phyloP scores from a whole-genome alignment of 768 basidiomycete species.

The Serendipita sp. region DNA sequence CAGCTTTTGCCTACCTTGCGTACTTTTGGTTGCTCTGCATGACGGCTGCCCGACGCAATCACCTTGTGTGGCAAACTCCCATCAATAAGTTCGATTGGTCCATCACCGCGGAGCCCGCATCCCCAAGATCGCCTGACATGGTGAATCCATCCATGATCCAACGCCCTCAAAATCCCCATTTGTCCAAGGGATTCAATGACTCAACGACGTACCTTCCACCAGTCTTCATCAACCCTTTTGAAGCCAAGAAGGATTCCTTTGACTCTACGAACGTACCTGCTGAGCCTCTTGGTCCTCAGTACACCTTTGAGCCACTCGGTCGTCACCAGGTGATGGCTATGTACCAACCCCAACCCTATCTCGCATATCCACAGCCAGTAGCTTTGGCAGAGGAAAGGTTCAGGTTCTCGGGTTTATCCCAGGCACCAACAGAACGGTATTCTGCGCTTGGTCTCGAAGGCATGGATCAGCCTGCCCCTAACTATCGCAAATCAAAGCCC shows the following conservation, averaged over 20 bases:
- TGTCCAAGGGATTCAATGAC: neutral
- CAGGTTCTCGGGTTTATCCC: neutral
- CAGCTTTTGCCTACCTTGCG: neutral
- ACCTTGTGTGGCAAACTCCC: neutral
- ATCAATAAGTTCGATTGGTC: constrained; percentile 1
- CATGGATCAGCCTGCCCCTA: neutral
- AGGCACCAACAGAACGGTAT: neutral
- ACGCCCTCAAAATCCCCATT: neutral
- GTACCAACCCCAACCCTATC: neutral
- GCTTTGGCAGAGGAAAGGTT: neutral
- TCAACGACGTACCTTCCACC: neutral
- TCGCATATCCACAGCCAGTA: neutral
- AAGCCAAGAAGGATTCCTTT: neutral
- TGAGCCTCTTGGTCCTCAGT: neutral
- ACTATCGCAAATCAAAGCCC: neutral
- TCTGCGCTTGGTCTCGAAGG: neutral
- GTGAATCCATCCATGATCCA: neutral
- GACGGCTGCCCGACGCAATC: neutral
- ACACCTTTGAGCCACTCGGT: neutral
- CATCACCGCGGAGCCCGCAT: neutral
- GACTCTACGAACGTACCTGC: neutral
- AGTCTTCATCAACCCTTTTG: neutral
- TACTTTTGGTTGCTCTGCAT: neutral
- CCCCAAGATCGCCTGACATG: neutral
- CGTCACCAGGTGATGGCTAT: neutral